Conservation (phyloP, 2,329 filamentous ascomycete genomes). For the Aspergillus niger region DNA sequence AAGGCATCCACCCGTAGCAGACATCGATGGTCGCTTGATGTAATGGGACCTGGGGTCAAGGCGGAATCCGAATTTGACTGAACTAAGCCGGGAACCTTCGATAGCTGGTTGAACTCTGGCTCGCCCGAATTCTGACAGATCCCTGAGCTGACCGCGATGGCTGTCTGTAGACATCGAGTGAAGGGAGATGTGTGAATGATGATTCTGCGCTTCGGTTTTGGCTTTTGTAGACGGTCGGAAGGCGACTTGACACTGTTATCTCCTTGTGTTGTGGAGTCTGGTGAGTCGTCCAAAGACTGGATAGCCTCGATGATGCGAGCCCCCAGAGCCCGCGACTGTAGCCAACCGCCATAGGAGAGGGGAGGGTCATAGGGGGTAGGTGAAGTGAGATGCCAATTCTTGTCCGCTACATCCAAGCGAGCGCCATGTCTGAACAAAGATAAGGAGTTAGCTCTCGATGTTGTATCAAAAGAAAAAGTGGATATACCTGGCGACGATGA, state of each 20-base stretch:
- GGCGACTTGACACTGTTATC: slow-evolving; percentile 8
- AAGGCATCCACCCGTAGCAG: slow-evolving; percentile 82
- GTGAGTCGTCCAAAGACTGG: slow-evolving; percentile 47
- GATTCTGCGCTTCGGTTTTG: slow-evolving; percentile 67
- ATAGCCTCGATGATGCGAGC: slow-evolving; percentile 77
- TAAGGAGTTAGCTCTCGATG: not conserved
- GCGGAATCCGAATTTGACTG: slow-evolving; percentile 6
- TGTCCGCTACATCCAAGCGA: slow-evolving; percentile 90
- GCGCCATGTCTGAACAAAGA: slow-evolving; percentile 77
- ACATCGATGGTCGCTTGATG: slow-evolving; percentile 23
- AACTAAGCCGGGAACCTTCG: not conserved
- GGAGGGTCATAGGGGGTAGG: slow-evolving; percentile 95
- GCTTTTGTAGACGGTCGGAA: slow-evolving; percentile 10
- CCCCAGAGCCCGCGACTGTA: slow-evolving; percentile 79
- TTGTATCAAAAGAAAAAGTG: not conserved
- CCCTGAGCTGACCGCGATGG: slow-evolving; percentile 82
- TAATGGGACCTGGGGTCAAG: slow-evolving; percentile 1
- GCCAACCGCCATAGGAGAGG: slow-evolving; percentile 91
- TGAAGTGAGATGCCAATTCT: slow-evolving; percentile 90
- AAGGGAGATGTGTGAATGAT: slow-evolving; percentile 94
- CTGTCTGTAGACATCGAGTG: slow-evolving; percentile 87
- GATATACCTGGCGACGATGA: slow-evolving; percentile 47
- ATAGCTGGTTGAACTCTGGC: slow-evolving; percentile 17
- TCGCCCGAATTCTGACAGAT: slow-evolving; percentile 56
- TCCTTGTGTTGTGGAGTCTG: slow-evolving; percentile 11